Evolutionary conservation across 768 basidiomycete species (phyloP), one percentile per base, ranked within the genome.

Genomic region (Trametes punicea): DNA sequence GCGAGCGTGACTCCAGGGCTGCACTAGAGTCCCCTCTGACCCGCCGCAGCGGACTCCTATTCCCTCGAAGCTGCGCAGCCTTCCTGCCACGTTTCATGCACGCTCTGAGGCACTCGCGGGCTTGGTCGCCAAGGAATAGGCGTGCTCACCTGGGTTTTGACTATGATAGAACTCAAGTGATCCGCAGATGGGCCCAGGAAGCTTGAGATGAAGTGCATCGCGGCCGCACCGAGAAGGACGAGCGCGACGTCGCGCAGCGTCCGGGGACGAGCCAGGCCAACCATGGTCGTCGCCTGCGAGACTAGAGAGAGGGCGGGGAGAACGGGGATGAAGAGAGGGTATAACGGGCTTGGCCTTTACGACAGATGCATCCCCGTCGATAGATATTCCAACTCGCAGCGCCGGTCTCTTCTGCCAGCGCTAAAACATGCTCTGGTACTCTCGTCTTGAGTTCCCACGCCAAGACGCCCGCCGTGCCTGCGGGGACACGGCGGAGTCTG

Each of bases 181-280:
- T 44, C 69, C 48, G 25, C 51, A 60, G 60, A 76, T 8, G 63
- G 60, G 21, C 63, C 62, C 69, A 67, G 67, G 64, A 83, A 60
- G 2, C 77, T 56, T 16, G 77, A 69, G 71, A 80, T 76, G 31
- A 85, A 52, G 58, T 85, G 80, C 77, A 81, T 82, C 20, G 72
- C 71, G 16, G 76, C 70, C 0, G 83, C 84, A 20, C 85, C 85
- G 13, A 84, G 57, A 39, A 84, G 73, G 52, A 86, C 68, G 57
- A 87, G 79, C 53, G 85, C 60, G 18, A 77, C 83, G 70, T 87
- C 84, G 29, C 83, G 75, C 27, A 79, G 71, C 7, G 82, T 75
- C 27, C 84, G 64, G 34, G 72, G 57, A 31, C 77, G 74, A n/a
- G 65, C 45, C 25, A 63, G 30, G 40, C 58, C 56, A 34, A 64